Evolutionary conservation across 2,329 filamentous ascomycete species (phyloP), one percentile per base, ranked within the genome.

Genomic region (Pestalotiopsis sp.): DNA sequence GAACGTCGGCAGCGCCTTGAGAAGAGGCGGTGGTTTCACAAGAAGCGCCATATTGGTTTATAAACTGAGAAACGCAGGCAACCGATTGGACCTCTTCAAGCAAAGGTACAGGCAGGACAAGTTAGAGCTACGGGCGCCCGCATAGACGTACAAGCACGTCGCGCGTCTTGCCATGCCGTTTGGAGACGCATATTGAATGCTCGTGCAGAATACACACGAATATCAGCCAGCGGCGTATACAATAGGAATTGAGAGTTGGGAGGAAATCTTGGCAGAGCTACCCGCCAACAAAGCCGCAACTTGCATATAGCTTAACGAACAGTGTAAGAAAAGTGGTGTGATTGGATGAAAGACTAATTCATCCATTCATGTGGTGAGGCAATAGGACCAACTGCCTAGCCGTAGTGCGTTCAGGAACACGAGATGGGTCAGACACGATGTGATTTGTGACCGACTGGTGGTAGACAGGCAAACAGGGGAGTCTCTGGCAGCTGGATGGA

Each of bases 41-140:
- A 36, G 61, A 64, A 52, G 39, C 61, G 61, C 61, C 39, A 64
- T 49, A 45, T 45, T 64, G 59, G 61, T 45, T 36, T 39, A 39
- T 7, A 20, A 23, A 36, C 31, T 36, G n/a, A 59, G 57, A 36
- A 20, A 36, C 20, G n/a, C 59, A 36, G 25, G 36, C 27, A 36
- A 27, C 57, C 23, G 27, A 27, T 27, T 36, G 36, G 36, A 39
- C 13, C 41, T 45, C 17, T 45, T 45, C 41, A 4, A 60, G 58
- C 58, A 60, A 36, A 60, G 27, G 58, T 60, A 60, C 58, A 60
- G 14, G 58, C 25, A 17, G 31, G 58, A 36, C 23, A 14, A 49
- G 27, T 14, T 6, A 62, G 31, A 12, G 59, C 59, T 20, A 52
- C 45, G 45, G 45, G 45, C 45, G 45, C 45, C 45, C 45, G 45